Evolutionary conservation across 192 early-diverging fungal species (phyloP).

Genomic region (Oehlia diaphana): DNA sequence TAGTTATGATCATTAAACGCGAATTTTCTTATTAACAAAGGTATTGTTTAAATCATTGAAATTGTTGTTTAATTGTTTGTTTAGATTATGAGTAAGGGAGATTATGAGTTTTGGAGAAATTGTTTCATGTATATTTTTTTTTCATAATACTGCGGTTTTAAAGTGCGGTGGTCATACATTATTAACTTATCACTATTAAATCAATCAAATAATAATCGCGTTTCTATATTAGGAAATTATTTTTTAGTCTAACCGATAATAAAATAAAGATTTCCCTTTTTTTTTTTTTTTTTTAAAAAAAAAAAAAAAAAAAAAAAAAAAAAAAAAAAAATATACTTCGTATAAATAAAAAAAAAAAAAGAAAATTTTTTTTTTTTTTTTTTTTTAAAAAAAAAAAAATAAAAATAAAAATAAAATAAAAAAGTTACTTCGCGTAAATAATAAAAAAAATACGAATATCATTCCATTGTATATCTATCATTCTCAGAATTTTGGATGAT

Average conservation of each 20-base stretch:
- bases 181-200: background rate
- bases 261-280: background rate
- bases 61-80: background rate
- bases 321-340: no score
- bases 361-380: no score
- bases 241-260: background rate
- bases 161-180: background rate
- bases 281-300: no score
- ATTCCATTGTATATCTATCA: no score
- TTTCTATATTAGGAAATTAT: background rate
- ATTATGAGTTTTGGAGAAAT: background rate
- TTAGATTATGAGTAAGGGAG: background rate
- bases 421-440: no score
- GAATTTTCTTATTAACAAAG: background rate
- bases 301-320: no score
- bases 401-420: no score
- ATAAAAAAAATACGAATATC: no score
- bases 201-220: background rate
- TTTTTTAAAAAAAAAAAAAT: no score
- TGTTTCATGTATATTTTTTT: background rate
- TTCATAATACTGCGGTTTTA: background rate
- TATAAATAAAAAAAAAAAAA: no score
- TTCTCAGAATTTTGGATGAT: no score
- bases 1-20: background rate
- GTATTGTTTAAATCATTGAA: background rate